Base-by-base conservation (phyloP, 2,329 filamentous ascomycete genomes). In the Rachicladosporium sp. region DNA sequence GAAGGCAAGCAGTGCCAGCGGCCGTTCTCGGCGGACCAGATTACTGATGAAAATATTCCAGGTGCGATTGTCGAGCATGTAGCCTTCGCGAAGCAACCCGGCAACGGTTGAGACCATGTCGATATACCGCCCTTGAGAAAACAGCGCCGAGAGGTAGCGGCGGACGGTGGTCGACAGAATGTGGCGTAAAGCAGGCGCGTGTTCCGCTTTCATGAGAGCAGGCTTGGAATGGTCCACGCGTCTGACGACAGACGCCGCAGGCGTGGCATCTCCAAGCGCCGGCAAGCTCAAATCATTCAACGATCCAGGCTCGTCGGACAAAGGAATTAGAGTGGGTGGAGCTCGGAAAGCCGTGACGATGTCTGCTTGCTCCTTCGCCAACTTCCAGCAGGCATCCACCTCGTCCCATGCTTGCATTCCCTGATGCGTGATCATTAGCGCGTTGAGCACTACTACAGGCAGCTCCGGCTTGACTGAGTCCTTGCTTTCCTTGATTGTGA, bases 41-140 rank as follows among this genome's bases (percentile, higher is more conserved):
- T 70, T 61, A 50, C 81, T 75, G 40, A 94, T 71, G 47, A 83
- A 78, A 37, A 73, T 69, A 56, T 93, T 91, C 86, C 86, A 93
- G 49, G 84, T 87, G 50, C 71, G 72, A 55, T 74, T 79, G 53
- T 85, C 80, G 42, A 95, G 61, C 21, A 67, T 64, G 64, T 89
- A 95, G 8, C 88, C 89, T 31, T 71, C 68, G 1, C 58, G 55
- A 6, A 74, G 65, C 8, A 88, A 65, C n/a, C 70, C 59, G 13
- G 67, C 58, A 21, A 87, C 58, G 10, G 73, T 59, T 44, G 23
- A 56, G 33, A 60, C 46, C 10, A 63, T 44, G 9, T 56, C 47
- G 7, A 44, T 34, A 10, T 50, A 42, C 30, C 74, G 67, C 43
- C 74, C 72, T 40, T 75, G 73, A 19, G 51, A 52, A 29, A 64